Conservation (phyloP, 2,329 filamentous ascomycete genomes). For the Calonectria pseudoturangicola region DNA sequence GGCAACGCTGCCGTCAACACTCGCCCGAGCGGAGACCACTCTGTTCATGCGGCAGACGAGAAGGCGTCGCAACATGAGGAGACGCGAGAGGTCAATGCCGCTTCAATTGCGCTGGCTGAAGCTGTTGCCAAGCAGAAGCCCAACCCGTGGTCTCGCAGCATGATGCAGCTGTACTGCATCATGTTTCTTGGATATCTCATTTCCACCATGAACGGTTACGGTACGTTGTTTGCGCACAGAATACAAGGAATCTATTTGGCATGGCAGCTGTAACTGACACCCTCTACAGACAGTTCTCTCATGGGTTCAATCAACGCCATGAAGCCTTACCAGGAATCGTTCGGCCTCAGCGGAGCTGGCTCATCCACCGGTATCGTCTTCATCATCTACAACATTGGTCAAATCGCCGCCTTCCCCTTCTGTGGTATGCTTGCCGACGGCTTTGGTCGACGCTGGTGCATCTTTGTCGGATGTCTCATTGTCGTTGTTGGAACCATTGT, state of each 20-base stretch:
- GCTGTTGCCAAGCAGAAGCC: conserved; percentile 43
- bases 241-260: neutral
- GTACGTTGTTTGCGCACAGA: conserved; percentile 36
- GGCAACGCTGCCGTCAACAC: neutral
- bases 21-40: neutral
- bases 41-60: neutral
- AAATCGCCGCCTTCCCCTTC: conserved; percentile 42
- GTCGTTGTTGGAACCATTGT: conserved; percentile 62
- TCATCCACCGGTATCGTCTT: conserved; percentile 57
- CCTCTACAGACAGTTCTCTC: conserved; percentile 61
- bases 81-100: conserved; percentile 25
- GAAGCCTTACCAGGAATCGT: conserved; percentile 68
- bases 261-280: neutral
- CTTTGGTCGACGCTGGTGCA: conserved; percentile 57
- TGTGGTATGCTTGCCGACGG: conserved; percentile 36
- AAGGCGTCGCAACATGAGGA: neutral
- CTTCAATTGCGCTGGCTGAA: conserved; percentile 35
- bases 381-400: conserved; percentile 45
- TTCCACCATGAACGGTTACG: conserved; percentile 57
- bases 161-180: conserved; percentile 57
- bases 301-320: conserved; percentile 72
- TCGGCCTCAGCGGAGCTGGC: conserved; percentile 67
- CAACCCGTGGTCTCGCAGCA: conserved; percentile 49
- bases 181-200: conserved; percentile 54
- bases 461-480: conserved; percentile 72